Conservation (phyloP, 1,139 yeast species). For the Kodamaea fungicola region DNA sequence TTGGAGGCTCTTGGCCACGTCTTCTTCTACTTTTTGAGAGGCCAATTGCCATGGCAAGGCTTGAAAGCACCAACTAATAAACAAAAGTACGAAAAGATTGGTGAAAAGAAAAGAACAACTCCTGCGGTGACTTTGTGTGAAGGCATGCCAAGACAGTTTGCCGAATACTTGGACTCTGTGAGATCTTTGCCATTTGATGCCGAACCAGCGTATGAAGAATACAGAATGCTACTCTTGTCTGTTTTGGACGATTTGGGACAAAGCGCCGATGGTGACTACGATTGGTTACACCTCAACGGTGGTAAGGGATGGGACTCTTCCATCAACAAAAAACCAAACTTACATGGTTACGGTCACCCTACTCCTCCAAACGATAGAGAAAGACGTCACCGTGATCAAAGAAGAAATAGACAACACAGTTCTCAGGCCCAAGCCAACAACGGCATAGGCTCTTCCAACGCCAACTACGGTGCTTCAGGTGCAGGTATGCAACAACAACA, state of each 20-base stretch:
- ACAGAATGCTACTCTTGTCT: conserved; percentile 70
- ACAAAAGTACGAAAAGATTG: conserved; percentile 94
- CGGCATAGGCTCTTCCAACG: conserved; percentile 2
- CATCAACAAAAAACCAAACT: conserved; percentile 80
- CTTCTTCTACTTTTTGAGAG: conserved; percentile 86
- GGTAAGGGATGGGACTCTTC: conserved; percentile 90
- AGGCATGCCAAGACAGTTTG: conserved; percentile 84
- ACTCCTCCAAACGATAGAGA: conserved; percentile 40
- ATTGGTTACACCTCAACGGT: conserved; percentile 90
- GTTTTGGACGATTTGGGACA: conserved; percentile 71
- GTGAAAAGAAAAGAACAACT: conserved; percentile 88
- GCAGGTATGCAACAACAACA: conserved; percentile 27
- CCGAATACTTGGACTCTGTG: conserved; percentile 79
- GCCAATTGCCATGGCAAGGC: conserved; percentile 98
- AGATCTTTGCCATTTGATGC: conserved; percentile 86
- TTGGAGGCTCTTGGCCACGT: conserved; percentile 95
- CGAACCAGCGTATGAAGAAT: conserved; percentile 89
- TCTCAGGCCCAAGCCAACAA: conserved; percentile 23
- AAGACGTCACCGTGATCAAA: conserved; percentile 40
- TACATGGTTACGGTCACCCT: conserved; percentile 84
- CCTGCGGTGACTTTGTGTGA: conserved; percentile 74
- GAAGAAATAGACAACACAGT: conserved; percentile 41
- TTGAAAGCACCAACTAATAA: conserved; percentile 97
- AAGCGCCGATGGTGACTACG: conserved; percentile 81
- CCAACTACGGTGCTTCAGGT: conserved; percentile 4